Evolutionary conservation across 1,139 yeast genomes (phyloP).

Genomic region (Pichia sp.): DNA sequence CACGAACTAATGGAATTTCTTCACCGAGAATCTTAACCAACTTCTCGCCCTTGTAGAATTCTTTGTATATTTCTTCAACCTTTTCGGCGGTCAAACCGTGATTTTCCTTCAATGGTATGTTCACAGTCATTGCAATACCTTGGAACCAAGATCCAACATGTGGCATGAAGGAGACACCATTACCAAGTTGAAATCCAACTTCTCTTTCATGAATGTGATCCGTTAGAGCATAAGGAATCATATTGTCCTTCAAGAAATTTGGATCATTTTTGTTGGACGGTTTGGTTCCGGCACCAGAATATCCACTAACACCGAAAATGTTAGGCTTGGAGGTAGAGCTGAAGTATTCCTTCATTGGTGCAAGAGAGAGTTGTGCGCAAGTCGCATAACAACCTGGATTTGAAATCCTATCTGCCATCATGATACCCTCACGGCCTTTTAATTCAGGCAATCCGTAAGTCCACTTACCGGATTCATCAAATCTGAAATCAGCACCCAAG

Average conservation of each 20-base stretch:
- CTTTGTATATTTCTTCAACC: conserved; percentile 80
- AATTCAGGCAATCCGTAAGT: conserved; percentile 87
- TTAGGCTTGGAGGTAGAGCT: conserved; percentile 61
- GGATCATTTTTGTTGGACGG: conserved; percentile 95
- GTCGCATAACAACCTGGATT: conserved; percentile 99
- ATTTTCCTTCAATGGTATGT: conserved; percentile 75
- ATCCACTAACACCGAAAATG: conserved; percentile 93
- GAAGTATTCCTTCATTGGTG: conserved; percentile 63
- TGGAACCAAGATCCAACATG: conserved; percentile 99
- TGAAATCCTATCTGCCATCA: conserved; percentile 76
- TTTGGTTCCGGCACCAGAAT: conserved; percentile 98
- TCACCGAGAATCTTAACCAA: conserved; percentile 81
- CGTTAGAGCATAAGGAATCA: conserved; percentile 92
- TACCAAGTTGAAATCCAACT: conserved; percentile 74
- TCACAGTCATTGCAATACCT: conserved; percentile 89
- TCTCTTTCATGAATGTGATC: conserved; percentile 96
- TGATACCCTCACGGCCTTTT: conserved; percentile 59
- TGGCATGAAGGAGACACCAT: conserved; percentile 83
- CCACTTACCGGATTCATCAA: conserved; percentile 86
- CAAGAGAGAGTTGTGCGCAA: conserved; percentile 89
- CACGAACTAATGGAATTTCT: conserved; percentile 89
- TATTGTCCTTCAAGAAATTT: conserved; percentile 65
- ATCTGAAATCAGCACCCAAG: conserved; percentile 92
- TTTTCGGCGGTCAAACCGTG: conserved; percentile 65
- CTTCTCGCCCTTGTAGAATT: conserved; percentile 82